Base-by-base conservation (phyloP, 1,284 basidiomycete species). In the Sparassis latifolia region DNA sequence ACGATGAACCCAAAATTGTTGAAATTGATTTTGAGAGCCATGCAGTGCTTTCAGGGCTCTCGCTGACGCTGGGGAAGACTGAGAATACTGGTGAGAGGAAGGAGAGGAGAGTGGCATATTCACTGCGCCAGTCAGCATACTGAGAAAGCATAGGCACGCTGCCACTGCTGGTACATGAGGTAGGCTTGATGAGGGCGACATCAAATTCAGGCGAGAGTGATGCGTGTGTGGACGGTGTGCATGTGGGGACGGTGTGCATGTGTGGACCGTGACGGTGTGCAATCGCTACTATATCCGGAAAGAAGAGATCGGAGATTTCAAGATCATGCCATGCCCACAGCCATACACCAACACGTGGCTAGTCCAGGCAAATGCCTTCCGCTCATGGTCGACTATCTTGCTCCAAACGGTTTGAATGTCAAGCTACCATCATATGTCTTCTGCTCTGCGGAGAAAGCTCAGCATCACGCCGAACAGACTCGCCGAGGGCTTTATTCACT, bases 1-100 rank as follows among this genome's bases (percentile, higher is more conserved):
- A 44, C 29, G 6, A 54, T 32, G n/a, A 31, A 49, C n/a, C 50
- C 50, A 29, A 27, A 51, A 28, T 51, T 37, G 20, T 54, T 47
- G 42, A 33, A 54, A 2, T 37, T 49, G 20, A 20, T 20, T 20
- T 20, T 20, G 20, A 20, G 7, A 37, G 35, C 35, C 20, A 20
- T 20, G 6, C 20, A 20, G 37, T 38, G 5, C 5, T 20, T 28
- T 33, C 7, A 37, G 12, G 35, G 12, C 6, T 20, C 20, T 20
- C 20, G 12, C 35, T 12, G 12, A 37, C 6, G 12, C 7, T 7
- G 35, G 6, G 35, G 12, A 12, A 37, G 12, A 12, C 6, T 20
- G 20, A 20, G 20, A 37, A 37, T 37, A 12, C 6, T 6, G 7
- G 35, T 6, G 35, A 37, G 35, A 7, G 12, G 7, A 6, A 12